Evolutionary conservation across 805 yeast genomes (phyloP).

Genomic region (Myxozyma sirexii): DNA sequence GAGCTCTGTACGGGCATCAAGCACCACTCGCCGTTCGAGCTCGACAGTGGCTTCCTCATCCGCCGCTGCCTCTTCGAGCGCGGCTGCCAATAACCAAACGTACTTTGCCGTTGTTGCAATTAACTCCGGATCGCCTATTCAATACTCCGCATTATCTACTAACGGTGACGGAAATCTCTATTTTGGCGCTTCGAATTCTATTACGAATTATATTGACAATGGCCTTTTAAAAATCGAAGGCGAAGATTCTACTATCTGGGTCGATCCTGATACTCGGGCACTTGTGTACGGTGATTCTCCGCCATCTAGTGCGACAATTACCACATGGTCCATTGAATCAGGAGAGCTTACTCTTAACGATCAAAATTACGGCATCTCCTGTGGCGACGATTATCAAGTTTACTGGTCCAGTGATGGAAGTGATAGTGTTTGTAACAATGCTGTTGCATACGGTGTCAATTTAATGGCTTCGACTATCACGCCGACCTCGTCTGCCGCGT

Average conservation of each 20-base stretch:
- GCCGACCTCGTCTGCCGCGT: background rate
- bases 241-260: conserved; percentile 1
- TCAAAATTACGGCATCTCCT: background rate
- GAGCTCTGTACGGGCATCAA: no score
- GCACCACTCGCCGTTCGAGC: background rate
- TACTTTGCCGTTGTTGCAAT: conserved; percentile 4
- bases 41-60: background rate
- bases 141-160: background rate
- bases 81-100: background rate
- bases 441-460: background rate
- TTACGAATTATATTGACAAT: background rate
- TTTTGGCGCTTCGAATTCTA: background rate
- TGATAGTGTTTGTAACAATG: conserved; percentile 1
- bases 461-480: background rate
- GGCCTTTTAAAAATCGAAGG: conserved; percentile 1
- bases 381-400: conserved; percentile 3
- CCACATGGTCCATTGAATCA: background rate
- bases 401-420: conserved; percentile 8
- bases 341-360: background rate
- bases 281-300: background rate
- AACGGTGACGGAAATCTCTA: background rate
- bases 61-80: background rate
- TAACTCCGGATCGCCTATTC: conserved; percentile 6
- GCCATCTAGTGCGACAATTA: conserved; percentile 2
- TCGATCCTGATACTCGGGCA: background rate